Base-by-base conservation (phyloP, 768 basidiomycete genomes). In the Tylopilus intermedius region DNA sequence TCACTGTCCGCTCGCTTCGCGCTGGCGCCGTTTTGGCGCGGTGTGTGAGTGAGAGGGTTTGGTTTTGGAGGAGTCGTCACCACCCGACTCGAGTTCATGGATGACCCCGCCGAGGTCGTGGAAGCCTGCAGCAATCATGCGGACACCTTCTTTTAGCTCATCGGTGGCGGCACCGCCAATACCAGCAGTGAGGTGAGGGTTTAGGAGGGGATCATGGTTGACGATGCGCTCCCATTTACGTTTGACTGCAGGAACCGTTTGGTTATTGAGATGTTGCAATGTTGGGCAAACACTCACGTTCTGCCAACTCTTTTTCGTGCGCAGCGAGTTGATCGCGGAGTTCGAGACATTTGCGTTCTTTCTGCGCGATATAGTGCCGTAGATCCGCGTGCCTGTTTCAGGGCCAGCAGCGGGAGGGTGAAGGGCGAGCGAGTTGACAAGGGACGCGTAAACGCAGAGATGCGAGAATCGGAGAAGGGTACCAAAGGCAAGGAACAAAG, bases 191-290 rank as follows among this genome's bases (percentile, higher is more conserved):
- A 39, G 49, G 9, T 45, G 11, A 8, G 37, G 6, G 35, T 45
- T 55, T 18, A 39, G 18, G 29, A 45, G 39, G 15, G 59, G 48
- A 14, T 65, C 60, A 0, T 62, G 78, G 59, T 78, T 79, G 41
- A 91, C 81, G 52, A 92, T 88, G 30, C 81, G 79, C 66, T 86
- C 88, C 90, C 90, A 93, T 68, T 84, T 88, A 53, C 79, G 80
- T 73, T 92, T 93, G 46, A 92, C 83, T 84, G 58, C 3, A 39
- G 11, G 8, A 27, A 38, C 47, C 22, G 47, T 35, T 33, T 15
- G 15, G 26, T 46, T 22, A 39, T n/a, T 30, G 8, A 21, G 14
- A 32, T 44, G 15, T 24, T 26, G 27, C 21, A 27, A 30, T 8
- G 9, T 22, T 44, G 22, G 30, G 4, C 14, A 1, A 14, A 10